Conservation (phyloP, 768 basidiomycete species). For the Podaxis sp. region DNA sequence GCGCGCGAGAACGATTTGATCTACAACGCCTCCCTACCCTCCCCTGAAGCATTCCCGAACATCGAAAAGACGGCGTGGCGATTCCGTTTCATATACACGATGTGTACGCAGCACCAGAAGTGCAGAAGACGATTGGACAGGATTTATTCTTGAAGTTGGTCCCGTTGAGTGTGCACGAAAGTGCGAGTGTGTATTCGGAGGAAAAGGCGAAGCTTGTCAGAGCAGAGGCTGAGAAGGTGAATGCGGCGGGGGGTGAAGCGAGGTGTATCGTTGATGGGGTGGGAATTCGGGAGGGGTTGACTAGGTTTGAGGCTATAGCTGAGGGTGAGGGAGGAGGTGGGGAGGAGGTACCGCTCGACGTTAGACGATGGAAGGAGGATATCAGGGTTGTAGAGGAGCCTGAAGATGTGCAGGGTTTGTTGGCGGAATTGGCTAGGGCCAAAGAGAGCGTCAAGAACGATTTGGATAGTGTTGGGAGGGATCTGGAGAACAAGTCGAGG, state of each 20-base stretch:
- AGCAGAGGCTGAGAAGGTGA: constrained; percentile 84
- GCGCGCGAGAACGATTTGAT: constrained; percentile 94
- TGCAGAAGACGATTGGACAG: constrained; percentile 91
- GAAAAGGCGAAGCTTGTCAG: constrained; percentile 95
- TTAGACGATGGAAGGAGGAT: constrained; percentile 73
- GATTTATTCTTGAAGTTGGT: constrained; percentile 88
- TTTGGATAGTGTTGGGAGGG: constrained; percentile 58
- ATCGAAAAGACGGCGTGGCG: constrained; percentile 87
- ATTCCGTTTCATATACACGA: constrained; percentile 92
- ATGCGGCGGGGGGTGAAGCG: constrained; percentile 79
- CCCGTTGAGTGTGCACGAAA: constrained; percentile 93
- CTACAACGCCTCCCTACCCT: constrained; percentile 87
- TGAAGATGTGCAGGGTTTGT: constrained; percentile 63
- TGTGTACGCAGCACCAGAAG: constrained; percentile 86
- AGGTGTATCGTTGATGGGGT: constrained; percentile 78
- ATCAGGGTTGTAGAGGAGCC: constrained; percentile 66
- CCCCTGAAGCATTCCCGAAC: constrained; percentile 71
- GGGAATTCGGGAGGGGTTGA: constrained; percentile 71
- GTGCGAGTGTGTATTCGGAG: constrained; percentile 95
- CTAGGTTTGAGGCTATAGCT: constrained; percentile 69
- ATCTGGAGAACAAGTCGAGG: constrained; percentile 79
- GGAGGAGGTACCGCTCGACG: constrained; percentile 70
- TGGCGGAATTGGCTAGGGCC: constrained; percentile 57
- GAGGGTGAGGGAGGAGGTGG: constrained; percentile 62
- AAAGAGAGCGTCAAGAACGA: constrained; percentile 58